Percentiles rank a stretch among this genome's conserved stretches.
phyloP scores from a whole-genome alignment of 768 basidiomycete species.

The Lactifluus hygrophoroides region DNA sequence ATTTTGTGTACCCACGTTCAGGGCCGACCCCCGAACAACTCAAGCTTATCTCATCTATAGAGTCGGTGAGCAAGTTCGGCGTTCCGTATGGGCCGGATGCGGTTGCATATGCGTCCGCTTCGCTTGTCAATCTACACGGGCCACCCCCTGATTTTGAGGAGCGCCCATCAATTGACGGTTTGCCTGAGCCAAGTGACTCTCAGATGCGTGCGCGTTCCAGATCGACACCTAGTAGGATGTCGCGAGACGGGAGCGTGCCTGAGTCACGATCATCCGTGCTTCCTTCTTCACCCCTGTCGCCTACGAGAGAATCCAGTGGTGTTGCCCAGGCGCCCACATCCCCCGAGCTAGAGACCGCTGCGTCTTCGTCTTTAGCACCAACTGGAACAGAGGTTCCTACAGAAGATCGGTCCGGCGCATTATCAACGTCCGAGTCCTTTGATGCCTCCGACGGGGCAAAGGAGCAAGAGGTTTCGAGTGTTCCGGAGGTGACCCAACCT shows the following conservation, averaged over 20 bases:
- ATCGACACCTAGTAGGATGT: conserved; percentile 5
- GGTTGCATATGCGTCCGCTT: conserved; percentile 47
- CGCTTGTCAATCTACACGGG: conserved; percentile 31
- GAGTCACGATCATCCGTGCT: neutral
- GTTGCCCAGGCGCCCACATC: neutral
- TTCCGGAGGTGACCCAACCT: neutral
- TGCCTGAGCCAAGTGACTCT: neutral
- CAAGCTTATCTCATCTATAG: conserved; percentile 59
- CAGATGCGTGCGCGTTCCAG: neutral
- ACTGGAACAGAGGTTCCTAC: neutral
- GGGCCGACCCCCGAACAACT: conserved; percentile 59
- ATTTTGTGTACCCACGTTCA: conserved; percentile 56
- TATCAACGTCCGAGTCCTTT: neutral
- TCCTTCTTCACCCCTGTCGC: neutral
- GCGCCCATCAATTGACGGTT: conserved; percentile 8
- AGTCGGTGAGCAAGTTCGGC: conserved; percentile 60
- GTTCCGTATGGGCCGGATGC: conserved; percentile 72
- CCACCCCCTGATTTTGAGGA: conserved; percentile 49
- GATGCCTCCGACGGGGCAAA: neutral
- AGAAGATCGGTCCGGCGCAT: neutral
- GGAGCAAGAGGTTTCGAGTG: neutral
- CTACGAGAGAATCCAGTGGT: neutral
- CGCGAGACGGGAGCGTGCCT: neutral
- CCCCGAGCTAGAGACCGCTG: neutral
- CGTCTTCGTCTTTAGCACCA: neutral